Percentiles rank a stretch among this genome's conserved stretches.
Conservation (phyloP, 23 red algal genomes). For the Gracilaria domingensis region DNA sequence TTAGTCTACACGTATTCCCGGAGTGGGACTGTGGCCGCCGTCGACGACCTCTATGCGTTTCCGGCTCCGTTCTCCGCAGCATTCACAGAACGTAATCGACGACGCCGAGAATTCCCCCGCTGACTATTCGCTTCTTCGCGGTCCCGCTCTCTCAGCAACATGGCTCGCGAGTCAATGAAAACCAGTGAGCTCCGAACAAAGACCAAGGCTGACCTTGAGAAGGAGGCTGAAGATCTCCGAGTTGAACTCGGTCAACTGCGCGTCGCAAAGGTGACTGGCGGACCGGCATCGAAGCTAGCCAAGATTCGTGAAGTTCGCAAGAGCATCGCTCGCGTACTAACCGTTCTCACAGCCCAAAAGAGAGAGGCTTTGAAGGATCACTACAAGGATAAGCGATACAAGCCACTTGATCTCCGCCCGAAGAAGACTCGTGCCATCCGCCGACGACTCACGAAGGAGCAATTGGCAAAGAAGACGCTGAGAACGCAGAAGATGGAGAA, state of each 20-base stretch:
- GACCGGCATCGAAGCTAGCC: constrained; percentile 85
- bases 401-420: constrained; percentile 97
- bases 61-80: neutral
- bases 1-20: constrained; percentile 3
- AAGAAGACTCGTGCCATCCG: constrained; percentile 99
- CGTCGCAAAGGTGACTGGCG: constrained; percentile 91
- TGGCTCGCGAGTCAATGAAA: constrained; percentile 64
- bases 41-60: neutral
- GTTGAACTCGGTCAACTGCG: constrained; percentile 91
- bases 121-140: neutral
- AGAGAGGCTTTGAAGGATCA: constrained; percentile 80
- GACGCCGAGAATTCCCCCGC: neutral
- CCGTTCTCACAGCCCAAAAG: constrained; percentile 88
- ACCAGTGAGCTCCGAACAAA: constrained; percentile 78
- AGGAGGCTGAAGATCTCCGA: constrained; percentile 84
- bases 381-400: constrained; percentile 94
- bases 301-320: constrained; percentile 98
- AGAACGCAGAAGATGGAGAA: constrained; percentile 81
- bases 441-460: constrained; percentile 86
- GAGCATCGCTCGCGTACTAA: constrained; percentile 92
- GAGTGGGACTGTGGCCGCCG: neutral
- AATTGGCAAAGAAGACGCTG: constrained; percentile 76
- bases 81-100: too few species aligned
- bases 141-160: neutral
- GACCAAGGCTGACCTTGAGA: constrained; percentile 83